These are phyloP conservation scores for Ophiostoma triangulosporum DNA, from an alignment of 2,329 filamentous ascomycete species.

Conservation along the genomic window DNA sequence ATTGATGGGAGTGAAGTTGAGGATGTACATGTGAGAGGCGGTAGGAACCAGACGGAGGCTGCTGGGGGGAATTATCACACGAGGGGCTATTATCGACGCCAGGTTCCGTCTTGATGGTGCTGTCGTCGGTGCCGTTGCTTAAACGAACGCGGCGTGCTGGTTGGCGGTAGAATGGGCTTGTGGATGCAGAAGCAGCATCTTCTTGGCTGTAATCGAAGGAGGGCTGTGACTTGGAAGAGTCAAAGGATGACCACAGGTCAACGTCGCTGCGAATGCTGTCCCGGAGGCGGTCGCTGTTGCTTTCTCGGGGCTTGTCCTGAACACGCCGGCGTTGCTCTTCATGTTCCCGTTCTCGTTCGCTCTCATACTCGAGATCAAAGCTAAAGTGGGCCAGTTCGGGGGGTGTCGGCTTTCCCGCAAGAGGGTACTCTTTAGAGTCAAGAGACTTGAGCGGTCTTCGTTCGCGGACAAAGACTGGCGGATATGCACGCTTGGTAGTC, in stretches of 20 bases:
- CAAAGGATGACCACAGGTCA: slow-evolving; percentile 17
- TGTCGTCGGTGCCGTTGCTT: slow-evolving; percentile 8
- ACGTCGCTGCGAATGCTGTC: not conserved
- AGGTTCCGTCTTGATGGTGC: slow-evolving; percentile 19
- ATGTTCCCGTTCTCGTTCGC: slow-evolving; percentile 21
- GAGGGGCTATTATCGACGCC: slow-evolving; percentile 20
- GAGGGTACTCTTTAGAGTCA: slow-evolving; percentile 79
- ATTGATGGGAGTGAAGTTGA: not conserved
- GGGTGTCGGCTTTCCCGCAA: slow-evolving; percentile 73
- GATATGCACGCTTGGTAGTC: slow-evolving; percentile 72
- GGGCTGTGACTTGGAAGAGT: slow-evolving; percentile 5
- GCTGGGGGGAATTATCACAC: slow-evolving; percentile 17
- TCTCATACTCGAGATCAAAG: slow-evolving; percentile 51
- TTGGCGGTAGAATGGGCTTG: slow-evolving; percentile 1
- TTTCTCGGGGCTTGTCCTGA: not conserved
- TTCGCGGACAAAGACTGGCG: slow-evolving; percentile 67
- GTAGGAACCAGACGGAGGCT: slow-evolving; percentile 7
- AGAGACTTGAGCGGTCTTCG: slow-evolving; percentile 57
- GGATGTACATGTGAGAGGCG: not conserved
- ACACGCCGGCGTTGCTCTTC: not conserved
- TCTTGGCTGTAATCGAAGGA: slow-evolving; percentile 9
- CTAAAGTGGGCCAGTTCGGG: slow-evolving; percentile 63
- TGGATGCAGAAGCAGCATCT: not conserved
- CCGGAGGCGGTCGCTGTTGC: slow-evolving; percentile 18
- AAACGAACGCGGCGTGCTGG: not conserved